Evolutionary conservation across 1,284 basidiomycete species (phyloP).

Genomic region (Coniferiporia weirii): DNA sequence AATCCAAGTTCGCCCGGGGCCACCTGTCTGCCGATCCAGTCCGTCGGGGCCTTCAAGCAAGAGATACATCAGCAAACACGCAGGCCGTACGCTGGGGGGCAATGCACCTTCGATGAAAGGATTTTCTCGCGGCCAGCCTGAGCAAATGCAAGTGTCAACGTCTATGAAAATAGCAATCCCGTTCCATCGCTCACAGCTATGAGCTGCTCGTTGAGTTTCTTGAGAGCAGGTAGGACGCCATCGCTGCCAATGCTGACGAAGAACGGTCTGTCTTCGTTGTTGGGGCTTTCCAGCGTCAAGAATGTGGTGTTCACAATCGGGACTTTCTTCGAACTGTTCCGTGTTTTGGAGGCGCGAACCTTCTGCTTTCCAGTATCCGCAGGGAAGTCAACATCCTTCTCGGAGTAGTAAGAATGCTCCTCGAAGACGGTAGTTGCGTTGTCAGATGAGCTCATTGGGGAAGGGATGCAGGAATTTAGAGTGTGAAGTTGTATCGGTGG

Average conservation of each 20-base stretch:
- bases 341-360: neutral
- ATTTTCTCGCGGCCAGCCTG: slow-evolving; percentile 49
- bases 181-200: slow-evolving; percentile 9
- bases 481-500: too few relatives aligned
- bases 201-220: slow-evolving; percentile 24
- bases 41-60: slow-evolving; percentile 42
- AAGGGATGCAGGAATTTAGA: too few relatives aligned
- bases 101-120: slow-evolving; percentile 44
- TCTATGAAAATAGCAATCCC: neutral
- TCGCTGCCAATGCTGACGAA: slow-evolving; percentile 27
- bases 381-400: too few relatives aligned
- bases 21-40: slow-evolving; percentile 67
- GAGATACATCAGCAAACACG: neutral
- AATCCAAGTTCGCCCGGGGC: slow-evolving; percentile 61
- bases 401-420: too few relatives aligned
- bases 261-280: slow-evolving; percentile 26
- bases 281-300: slow-evolving; percentile 12
- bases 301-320: neutral
- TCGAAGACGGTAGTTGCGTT: too few relatives aligned
- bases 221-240: slow-evolving; percentile 26
- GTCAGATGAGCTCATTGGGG: too few relatives aligned
- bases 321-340: neutral
- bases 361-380: too few relatives aligned
- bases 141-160: neutral
- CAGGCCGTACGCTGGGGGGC: neutral